phyloP scores from a whole-genome alignment of 2,329 filamentous ascomycete genomes.

The Didymosphaeria variabile region DNA sequence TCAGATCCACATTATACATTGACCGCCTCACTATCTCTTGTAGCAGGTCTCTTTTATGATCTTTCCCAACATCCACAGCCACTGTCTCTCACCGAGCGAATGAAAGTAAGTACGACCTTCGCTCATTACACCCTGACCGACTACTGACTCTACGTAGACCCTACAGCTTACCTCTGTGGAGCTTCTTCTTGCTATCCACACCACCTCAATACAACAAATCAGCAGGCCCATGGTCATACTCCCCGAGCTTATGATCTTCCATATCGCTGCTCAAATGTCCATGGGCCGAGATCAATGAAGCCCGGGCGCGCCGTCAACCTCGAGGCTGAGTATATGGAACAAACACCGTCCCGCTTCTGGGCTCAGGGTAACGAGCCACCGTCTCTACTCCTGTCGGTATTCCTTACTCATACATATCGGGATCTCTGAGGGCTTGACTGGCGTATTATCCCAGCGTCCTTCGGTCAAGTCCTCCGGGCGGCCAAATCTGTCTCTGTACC shows the following conservation, averaged over 20 bases:
- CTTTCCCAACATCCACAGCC: not conserved
- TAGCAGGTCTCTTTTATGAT: not conserved
- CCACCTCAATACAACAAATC: not conserved
- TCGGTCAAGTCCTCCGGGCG: constrained; percentile 10
- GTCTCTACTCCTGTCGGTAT: constrained; percentile 2
- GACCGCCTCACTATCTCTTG: not conserved
- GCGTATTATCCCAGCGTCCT: constrained; percentile 2
- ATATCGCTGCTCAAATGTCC: constrained; percentile 3
- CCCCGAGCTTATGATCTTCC: constrained; percentile 3
- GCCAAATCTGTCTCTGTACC: constrained; percentile 20
- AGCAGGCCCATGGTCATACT: not conserved
- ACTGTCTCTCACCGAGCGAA: not conserved
- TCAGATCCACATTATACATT: not conserved
- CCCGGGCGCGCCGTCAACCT: not conserved
- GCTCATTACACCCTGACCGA: not conserved
- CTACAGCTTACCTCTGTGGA: no score
- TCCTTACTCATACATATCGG: constrained; percentile 9
- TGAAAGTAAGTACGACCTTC: not conserved
- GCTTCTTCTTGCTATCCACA: no score
- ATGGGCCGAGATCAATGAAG: constrained; percentile 6
- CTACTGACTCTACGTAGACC: not conserved
- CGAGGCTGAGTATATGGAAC: constrained; percentile 8
- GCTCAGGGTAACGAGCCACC: not conserved
- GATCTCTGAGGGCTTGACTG: constrained; percentile 3
- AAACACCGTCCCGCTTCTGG: not conserved